Evolutionary conservation across 2,329 filamentous ascomycete species (phyloP), one percentile per base, ranked within the genome.

Genomic region (Fusarium annulatum): DNA sequence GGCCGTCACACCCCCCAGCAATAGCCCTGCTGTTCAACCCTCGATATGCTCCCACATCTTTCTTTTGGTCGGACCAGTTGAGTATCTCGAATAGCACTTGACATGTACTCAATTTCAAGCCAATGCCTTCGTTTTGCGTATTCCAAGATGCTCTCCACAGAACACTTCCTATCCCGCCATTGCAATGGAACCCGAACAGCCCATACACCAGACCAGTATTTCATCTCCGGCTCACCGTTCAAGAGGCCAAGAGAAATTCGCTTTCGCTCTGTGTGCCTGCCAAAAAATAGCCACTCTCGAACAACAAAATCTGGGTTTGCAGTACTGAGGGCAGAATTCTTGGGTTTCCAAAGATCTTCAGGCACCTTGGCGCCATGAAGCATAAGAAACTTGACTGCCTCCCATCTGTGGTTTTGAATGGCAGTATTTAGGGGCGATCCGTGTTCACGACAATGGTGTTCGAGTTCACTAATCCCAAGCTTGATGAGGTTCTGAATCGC

Each of bases 291-390:
- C 56, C 43, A 64, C 9, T 26, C 3, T 4, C 23, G 28, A 16
- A 64, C 43, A 1, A 51, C 1, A 1, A 49, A 61, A 10, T 38
- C 36, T 4, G 16, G 30, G 12, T n/a, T 42, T 10, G 5, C 2
- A 5, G 14, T 18, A 4, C 30, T 41, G 5, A 42, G 34, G 0
- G 21, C 14, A 1, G 7, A 2, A 6, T 30, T 19, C 28, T 18
- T 61, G 9, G 23, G 16, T 0, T 19, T 23, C 16, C 23, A 10
- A 4, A 64, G 43, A 3, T 9, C 2, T 3, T 10, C 14, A 2
- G 43, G 42, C 0, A 61, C 12, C 2, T 2, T 3, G 1, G 55
- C 61, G 4, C 61, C 55, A 11, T 36, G 46, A 8, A 38, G 16
- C 0, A 49, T 9, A 3, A 64, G 61, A 19, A 19, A 43, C 16